Base-by-base conservation (phyloP, 371 early-diverging fungal genomes). In the Circinella umbellata region DNA sequence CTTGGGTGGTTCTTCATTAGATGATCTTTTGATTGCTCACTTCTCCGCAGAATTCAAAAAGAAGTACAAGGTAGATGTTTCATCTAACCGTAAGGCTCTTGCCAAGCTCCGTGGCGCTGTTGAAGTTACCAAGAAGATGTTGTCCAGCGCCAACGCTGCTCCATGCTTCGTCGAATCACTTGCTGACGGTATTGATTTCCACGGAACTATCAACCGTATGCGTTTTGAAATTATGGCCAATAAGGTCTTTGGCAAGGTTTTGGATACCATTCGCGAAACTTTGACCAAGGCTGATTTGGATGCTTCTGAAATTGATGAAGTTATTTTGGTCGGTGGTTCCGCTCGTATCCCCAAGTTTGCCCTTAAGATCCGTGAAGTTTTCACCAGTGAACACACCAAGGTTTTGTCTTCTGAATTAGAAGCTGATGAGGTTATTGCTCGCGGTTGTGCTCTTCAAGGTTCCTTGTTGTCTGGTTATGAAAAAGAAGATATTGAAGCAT, bases 361-460 rank as follows among this genome's bases (percentile, higher is more conserved):
- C 76, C 76, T 92, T 73, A 88, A 94, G 73, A 78, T 99, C 37
- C 88, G 87, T 17, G 85, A 83, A 34, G 88, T 93, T 77, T 99
- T 99, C 88, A 89, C 91, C 65, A 82, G 86, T 80, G 91, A 95
- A 76, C 82, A 91, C 61, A 93, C 96, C 76, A 85, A 89, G 77
- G 82, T 96, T 71, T 88, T 93, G 69, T 75, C 78, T 35, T 59
- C 60, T 36, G 72, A 65, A 35, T 18, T 70, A 8, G 92, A 93
- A 76, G 91, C 97, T 61, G 99, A 99, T 80, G 99, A 99, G 83
- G 95, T 97, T 64, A 95, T 99, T 71, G 95, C 99, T 36, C 92
- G 93, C 80, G 99, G 99, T 69, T 99, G 99, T 82, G 99, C 99
- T 48, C 94, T 96, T 70, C 99, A 99, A 87, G 97, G 93, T 38